These are phyloP conservation scores for Dictyostelium intermedium DNA, from an alignment of 78 protist genomes.

Conservation along the genomic window DNA sequence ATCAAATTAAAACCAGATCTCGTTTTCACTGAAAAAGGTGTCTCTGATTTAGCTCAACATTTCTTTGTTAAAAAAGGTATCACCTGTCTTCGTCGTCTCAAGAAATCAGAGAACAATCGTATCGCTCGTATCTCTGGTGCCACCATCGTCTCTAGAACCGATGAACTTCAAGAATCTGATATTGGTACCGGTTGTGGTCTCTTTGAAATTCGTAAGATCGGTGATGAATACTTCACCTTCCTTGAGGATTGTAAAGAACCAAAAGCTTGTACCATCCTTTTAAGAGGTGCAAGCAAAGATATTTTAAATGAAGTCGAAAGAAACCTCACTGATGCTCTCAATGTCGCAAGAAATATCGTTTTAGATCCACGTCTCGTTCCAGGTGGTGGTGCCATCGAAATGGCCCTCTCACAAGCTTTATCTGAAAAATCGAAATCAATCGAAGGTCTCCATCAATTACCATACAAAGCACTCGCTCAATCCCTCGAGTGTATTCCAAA, in stretches of 20 bases:
- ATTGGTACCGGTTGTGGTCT: constrained; percentile 97
- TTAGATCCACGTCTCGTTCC: constrained; percentile 97
- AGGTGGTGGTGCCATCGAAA: constrained; percentile 99
- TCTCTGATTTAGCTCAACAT: constrained; percentile 97
- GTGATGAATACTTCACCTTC: constrained; percentile 99
- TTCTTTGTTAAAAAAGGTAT: constrained; percentile 93
- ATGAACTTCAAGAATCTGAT: constrained; percentile 96
- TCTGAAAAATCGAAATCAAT: constrained; percentile 87
- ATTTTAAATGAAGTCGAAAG: constrained; percentile 97
- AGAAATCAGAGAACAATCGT: constrained; percentile 99
- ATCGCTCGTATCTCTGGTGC: constrained; percentile 99
- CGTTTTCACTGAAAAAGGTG: constrained; percentile 99
- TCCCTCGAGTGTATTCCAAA: constrained; percentile 98
- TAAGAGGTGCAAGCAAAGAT: constrained; percentile 99
- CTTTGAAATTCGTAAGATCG: constrained; percentile 96
- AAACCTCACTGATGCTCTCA: constrained; percentile 98
- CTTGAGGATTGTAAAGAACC: constrained; percentile 97
- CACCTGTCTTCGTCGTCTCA: constrained; percentile 97
- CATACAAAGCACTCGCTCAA: constrained; percentile 95
- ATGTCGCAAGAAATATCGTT: constrained; percentile 97
- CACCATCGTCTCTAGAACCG: constrained; percentile 95
- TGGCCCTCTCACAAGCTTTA: constrained; percentile 93
- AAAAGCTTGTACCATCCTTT: constrained; percentile 99
- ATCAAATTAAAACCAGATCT: constrained; percentile 98
- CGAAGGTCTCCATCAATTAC: constrained; percentile 94